Conservation (phyloP, 129 eudicot genomes). For the sunflower (Helianthus annuus) region DNA sequence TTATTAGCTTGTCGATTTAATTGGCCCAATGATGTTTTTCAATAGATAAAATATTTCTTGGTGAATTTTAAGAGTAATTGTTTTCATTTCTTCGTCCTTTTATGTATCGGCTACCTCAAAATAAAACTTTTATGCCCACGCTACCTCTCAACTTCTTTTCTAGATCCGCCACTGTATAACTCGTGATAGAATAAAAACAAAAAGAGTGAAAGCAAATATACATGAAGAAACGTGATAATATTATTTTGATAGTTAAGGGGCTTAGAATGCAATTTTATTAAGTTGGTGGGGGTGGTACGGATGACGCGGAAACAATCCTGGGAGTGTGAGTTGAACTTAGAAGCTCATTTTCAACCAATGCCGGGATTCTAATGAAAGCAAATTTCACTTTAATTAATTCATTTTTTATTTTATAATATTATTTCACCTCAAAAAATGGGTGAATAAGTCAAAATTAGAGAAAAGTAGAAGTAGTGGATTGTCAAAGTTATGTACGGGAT, state of each 20-base stretch:
- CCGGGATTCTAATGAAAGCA: conserved; percentile 40
- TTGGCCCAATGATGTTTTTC: no score
- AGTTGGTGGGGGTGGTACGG: conserved; percentile 33
- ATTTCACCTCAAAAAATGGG: background rate
- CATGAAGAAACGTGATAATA: background rate
- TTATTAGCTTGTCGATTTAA: no score
- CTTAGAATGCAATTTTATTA: background rate
- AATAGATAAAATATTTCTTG: no score
- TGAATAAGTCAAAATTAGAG: background rate
- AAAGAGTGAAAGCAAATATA: no score
- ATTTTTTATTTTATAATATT: background rate
- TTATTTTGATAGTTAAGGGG: background rate
- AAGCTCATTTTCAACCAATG: conserved; percentile 34
- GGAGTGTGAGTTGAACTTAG: conserved; percentile 43
- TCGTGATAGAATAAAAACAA: background rate
- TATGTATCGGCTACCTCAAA: no score
- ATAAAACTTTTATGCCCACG: no score
- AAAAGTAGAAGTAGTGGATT: background rate
- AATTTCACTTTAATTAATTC: conserved; percentile 15
- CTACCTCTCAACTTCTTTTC: no score
- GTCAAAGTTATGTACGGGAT: conserved; percentile 3
- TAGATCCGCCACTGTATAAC: no score
- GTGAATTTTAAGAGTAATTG: no score
- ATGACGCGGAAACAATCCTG: conserved; percentile 30
- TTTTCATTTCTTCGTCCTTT: no score